Base-by-base conservation (phyloP, 129 eudicot genomes). In the Tagetes erecta region DNA sequence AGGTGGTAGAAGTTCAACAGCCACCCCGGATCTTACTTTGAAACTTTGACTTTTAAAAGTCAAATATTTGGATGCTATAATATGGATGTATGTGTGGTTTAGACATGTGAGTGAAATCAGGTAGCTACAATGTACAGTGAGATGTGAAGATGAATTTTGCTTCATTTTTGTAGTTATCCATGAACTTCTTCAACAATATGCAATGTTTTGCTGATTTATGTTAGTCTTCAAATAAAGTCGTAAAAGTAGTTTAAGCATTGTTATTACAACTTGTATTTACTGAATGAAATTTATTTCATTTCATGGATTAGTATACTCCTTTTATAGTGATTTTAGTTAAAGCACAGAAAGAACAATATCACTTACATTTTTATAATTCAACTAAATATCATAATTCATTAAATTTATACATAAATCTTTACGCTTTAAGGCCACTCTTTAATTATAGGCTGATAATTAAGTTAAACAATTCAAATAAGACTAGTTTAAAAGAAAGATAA, bases 21-120 rank as follows among this genome's bases (percentile, higher is more conserved):
- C 73, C 38, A 64, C 78, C 55, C 96, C 92, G 12, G 96, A 92
- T 81, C 89, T 92, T 41, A 92, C 86, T 63, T 83, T 92, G 79
- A 92, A 85, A 75, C 91, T 92, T 58, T 92, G 80, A 87, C 36
- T 49, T 71, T 56, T 39, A 52, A 3, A 3, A 56, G 30, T 38
- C 76, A 47, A 47, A 3, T 70, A 70, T 59, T 53, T 8, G 27
- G 47, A 33, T 68, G 46, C 39, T 74, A 56, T 20, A 56, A 11
- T 72, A 46, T 44, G 30, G 37, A 49, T 47, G 74, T 59, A 20
- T 20, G 73, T 80, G 68, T 10, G 3, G 38, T 68, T 74, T 70
- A 74, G 76, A 44, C 47, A 46, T 69, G 52, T 14, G 41, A 76
- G 51, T 7, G 55, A 63, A 64, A 67, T 74, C 67, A 5, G 39